phyloP scores from a whole-genome alignment of 768 basidiomycete species.

The Mrakia blollopis region DNA sequence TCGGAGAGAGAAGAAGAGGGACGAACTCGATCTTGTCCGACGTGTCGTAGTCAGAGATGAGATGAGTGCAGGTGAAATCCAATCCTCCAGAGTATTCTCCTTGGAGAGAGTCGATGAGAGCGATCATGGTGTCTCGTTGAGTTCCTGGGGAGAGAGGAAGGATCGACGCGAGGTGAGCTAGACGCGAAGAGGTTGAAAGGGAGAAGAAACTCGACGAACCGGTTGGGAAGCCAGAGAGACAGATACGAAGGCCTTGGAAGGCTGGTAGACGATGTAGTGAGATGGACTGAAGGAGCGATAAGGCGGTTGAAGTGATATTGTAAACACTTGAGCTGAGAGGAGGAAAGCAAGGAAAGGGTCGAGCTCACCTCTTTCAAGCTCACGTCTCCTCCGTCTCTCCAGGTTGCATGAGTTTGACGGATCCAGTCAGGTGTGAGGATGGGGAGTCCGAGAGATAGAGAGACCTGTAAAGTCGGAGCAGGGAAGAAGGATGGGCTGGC shows the following conservation, averaged over 20 bases:
- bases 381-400: constrained; percentile 76
- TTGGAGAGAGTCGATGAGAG: constrained; percentile 55
- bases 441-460: constrained; percentile 70
- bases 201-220: constrained; percentile 36
- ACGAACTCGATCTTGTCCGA: constrained; percentile 43
- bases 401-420: constrained; percentile 60
- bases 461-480: constrained; percentile 55
- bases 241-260: constrained; percentile 66
- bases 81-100: constrained; percentile 71
- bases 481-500: neutral
- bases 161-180: neutral
- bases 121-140: constrained; percentile 61
- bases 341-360: neutral
- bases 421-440: constrained; percentile 78
- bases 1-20: constrained; percentile 44
- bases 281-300: constrained; percentile 51
- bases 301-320: too few relatives aligned
- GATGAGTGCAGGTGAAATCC: constrained; percentile 75
- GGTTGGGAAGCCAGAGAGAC: constrained; percentile 70
- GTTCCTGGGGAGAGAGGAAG: constrained; percentile 40
- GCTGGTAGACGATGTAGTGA: constrained; percentile 61
- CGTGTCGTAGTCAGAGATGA: constrained; percentile 66
- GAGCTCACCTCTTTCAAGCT: constrained; percentile 57
- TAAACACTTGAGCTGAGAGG: neutral
- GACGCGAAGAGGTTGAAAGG: neutral